These are phyloP conservation scores for Pythium aristosporum DNA, from an alignment of 352 stramenopile genomes.

Conservation along the genomic window DNA sequence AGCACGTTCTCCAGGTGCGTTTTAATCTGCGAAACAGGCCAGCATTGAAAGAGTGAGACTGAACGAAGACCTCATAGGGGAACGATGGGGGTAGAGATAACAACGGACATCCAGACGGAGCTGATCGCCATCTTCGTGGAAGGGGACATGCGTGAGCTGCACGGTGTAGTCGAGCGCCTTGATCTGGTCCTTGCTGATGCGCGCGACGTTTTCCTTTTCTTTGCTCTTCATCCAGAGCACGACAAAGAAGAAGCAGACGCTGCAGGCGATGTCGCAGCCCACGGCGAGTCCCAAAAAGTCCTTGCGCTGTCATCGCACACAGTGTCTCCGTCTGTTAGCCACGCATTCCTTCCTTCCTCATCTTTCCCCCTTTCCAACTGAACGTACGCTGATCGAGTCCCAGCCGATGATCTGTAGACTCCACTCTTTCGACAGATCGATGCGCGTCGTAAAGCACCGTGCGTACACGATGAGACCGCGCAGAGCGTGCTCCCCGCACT, in stretches of 20 bases:
- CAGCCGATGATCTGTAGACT: conserved; percentile 78
- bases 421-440: conserved; percentile 70
- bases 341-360: too few species aligned
- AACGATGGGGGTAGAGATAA: background rate
- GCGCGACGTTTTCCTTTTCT: conserved; percentile 58
- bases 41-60: background rate
- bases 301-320: conserved; percentile 39
- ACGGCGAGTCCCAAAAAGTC: conserved; percentile 70
- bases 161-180: conserved; percentile 79
- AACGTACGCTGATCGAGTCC: conserved; percentile 64
- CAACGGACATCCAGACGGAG: conserved; percentile 57
- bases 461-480: conserved; percentile 71
- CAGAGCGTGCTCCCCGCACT: conserved; percentile 31
- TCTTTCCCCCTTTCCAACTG: background rate
- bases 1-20: conserved; percentile 63
- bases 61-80: too few species aligned
- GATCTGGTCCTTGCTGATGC: conserved; percentile 61
- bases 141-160: conserved; percentile 63
- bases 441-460: conserved; percentile 74
- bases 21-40: conserved; percentile 41
- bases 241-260: conserved; percentile 60
- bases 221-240: conserved; percentile 75
- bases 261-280: conserved; percentile 69
- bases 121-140: conserved; percentile 55
- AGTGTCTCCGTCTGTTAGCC: background rate